Conservation (phyloP, 352 stramenopile species). For the Blastocystis sp. region DNA sequence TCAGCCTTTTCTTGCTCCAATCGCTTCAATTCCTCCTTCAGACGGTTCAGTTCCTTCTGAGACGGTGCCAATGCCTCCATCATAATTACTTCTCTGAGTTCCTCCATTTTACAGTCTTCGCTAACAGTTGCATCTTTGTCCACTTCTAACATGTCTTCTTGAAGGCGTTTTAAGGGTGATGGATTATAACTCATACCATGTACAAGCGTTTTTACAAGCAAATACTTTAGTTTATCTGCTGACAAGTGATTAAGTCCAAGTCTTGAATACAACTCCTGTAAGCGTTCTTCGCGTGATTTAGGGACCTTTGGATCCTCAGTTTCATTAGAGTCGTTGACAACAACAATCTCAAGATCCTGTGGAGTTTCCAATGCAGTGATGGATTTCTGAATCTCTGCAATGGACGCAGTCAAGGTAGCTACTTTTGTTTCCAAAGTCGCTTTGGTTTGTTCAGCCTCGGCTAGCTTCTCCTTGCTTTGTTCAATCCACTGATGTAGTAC, state of each 20-base stretch:
- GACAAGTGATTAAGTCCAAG: neutral
- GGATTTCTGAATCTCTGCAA: neutral
- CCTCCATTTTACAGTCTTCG: neutral
- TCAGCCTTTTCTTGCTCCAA: neutral
- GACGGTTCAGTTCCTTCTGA: neutral
- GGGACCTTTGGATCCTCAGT: neutral
- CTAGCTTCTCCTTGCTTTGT: neutral
- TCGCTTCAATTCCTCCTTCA: neutral
- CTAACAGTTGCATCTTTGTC: neutral
- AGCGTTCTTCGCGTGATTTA: neutral
- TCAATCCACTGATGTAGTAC: neutral
- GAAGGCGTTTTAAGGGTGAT: neutral
- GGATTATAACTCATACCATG: neutral
- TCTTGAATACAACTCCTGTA: neutral
- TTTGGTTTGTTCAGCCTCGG: neutral
- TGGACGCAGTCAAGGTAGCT: neutral
- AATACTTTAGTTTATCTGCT: constrained; percentile 10
- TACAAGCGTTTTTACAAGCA: neutral
- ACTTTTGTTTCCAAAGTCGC: neutral
- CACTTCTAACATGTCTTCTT: neutral
- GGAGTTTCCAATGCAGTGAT: neutral
- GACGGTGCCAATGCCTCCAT: neutral
- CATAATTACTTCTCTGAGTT: neutral
- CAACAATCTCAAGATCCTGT: neutral
- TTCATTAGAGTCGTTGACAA: neutral